A percentile compares a stretch with the other conserved stretches of the same genome.
These are phyloP conservation scores for Paracoccidioides lutzii DNA, from an alignment of 2,329 filamentous ascomycete species.

Conservation along the genomic window DNA sequence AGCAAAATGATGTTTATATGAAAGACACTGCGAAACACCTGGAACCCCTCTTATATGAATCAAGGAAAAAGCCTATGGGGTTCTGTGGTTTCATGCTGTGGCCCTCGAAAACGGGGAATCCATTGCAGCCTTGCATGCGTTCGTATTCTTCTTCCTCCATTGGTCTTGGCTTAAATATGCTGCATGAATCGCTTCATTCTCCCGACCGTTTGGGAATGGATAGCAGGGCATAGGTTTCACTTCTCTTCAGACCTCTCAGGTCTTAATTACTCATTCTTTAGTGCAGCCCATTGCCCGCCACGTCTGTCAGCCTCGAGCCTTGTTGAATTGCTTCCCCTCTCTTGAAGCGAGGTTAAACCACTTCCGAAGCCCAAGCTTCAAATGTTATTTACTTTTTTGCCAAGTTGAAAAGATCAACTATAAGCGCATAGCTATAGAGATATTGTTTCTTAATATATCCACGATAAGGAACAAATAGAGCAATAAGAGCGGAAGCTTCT, in stretches of 20 bases:
- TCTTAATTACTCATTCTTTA: not conserved
- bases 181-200: not conserved
- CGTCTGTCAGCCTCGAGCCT: conserved; percentile 1
- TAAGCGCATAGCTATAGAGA: not conserved
- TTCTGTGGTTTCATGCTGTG: not conserved
- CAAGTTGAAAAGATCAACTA: not conserved
- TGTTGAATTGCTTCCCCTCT: not conserved
- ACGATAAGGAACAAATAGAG: not conserved
- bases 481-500: not conserved
- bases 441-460: not conserved
- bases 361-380: not conserved
- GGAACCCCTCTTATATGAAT: not conserved
- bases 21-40: not conserved
- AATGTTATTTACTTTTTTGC: not conserved
- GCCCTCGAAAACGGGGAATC: not conserved
- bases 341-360: not conserved
- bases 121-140: not conserved
- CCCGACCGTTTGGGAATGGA: not conserved
- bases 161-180: not conserved
- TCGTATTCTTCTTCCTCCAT: not conserved
- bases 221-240: not conserved
- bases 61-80: not conserved
- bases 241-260: not conserved
- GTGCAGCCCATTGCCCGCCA: not conserved
- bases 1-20: not conserved